A percentile compares a stretch with the other conserved stretches of the same genome.
Conservation (phyloP, 1,139 yeast species). For the Taphrina pruni region DNA sequence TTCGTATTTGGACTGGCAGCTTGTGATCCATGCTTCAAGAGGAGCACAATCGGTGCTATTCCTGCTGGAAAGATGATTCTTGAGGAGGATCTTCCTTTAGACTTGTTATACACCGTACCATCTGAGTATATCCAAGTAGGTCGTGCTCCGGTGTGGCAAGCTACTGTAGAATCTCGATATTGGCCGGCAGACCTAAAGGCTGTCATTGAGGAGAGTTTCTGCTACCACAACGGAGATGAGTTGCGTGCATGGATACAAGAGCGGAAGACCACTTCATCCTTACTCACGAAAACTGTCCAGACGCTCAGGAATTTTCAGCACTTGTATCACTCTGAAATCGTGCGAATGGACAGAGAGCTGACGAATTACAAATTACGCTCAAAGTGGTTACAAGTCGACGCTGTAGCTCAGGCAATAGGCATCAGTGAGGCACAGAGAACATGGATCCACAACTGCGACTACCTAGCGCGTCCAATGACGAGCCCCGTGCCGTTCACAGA, state of each 20-base stretch:
- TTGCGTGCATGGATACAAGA: conserved; percentile 2
- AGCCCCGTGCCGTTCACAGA: conserved; percentile 6
- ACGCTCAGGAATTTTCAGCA: background rate
- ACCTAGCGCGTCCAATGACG: conserved; percentile 1
- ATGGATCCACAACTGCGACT: conserved; percentile 1
- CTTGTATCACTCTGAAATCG: background rate
- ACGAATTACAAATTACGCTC: conserved; percentile 3
- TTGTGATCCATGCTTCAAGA: conserved; percentile 8
- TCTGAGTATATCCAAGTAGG: background rate
- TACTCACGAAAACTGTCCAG: background rate
- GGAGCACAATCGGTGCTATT: background rate
- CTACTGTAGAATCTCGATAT: background rate
- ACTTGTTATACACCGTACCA: conserved; percentile 1
- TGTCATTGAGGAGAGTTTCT: conserved; percentile 11
- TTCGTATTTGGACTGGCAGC: conserved; percentile 8
- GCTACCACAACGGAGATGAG: background rate
- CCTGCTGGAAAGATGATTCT: background rate
- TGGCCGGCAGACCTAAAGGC: conserved; percentile 14
- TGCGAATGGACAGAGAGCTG: background rate
- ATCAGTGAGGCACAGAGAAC: background rate
- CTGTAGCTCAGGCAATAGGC: background rate
- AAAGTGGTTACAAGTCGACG: background rate
- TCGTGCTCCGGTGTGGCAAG: conserved; percentile 10
- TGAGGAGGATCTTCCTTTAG: background rate
- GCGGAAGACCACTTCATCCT: background rate